A percentile compares a stretch with the other conserved stretches of the same genome.
phyloP scores from a whole-genome alignment of 2,329 filamentous ascomycete genomes.

The Fusarium sp. region DNA sequence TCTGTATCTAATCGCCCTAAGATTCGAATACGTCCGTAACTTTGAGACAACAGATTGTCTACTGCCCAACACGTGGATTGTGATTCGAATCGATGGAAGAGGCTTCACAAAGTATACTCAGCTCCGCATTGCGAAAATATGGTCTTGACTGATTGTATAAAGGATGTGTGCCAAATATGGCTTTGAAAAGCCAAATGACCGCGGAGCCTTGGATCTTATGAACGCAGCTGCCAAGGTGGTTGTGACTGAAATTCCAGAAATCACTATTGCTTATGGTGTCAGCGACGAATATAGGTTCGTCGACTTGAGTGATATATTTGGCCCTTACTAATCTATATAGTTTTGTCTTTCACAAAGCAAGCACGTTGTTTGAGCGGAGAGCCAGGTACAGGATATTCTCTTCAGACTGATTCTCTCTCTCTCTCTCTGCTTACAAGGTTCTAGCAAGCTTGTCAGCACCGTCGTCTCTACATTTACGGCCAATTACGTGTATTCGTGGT shows the following conservation, averaged over 20 bases:
- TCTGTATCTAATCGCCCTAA: slow-evolving; percentile 50
- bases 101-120: slow-evolving; percentile 86
- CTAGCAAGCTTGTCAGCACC: slow-evolving; percentile 88
- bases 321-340: slow-evolving; percentile 53
- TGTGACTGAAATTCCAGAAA: slow-evolving; percentile 82
- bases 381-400: slow-evolving; percentile 65
- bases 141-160: slow-evolving; percentile 26
- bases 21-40: slow-evolving; percentile 90
- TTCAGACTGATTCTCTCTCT: neutral
- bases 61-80: slow-evolving; percentile 93
- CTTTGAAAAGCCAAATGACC: slow-evolving; percentile 94
- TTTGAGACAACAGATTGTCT: slow-evolving; percentile 87
- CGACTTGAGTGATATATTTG: no score
- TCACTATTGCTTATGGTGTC: slow-evolving; percentile 88
- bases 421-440: slow-evolving; percentile 19
- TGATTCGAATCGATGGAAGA: slow-evolving; percentile 90
- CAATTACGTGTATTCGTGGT: slow-evolving; percentile 87
- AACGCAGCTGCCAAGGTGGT: slow-evolving; percentile 89
- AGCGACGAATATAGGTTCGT: slow-evolving; percentile 88
- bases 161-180: slow-evolving; percentile 84
- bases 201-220: slow-evolving; percentile 88
- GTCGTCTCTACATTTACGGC: slow-evolving; percentile 93
- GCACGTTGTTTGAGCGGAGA: slow-evolving; percentile 84
- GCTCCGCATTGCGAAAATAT: neutral
- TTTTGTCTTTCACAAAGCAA: slow-evolving; percentile 88